These are phyloP conservation scores for Fraxinus cuspidata DNA, from an alignment of 257 asterid species.

Conservation along the genomic window DNA sequence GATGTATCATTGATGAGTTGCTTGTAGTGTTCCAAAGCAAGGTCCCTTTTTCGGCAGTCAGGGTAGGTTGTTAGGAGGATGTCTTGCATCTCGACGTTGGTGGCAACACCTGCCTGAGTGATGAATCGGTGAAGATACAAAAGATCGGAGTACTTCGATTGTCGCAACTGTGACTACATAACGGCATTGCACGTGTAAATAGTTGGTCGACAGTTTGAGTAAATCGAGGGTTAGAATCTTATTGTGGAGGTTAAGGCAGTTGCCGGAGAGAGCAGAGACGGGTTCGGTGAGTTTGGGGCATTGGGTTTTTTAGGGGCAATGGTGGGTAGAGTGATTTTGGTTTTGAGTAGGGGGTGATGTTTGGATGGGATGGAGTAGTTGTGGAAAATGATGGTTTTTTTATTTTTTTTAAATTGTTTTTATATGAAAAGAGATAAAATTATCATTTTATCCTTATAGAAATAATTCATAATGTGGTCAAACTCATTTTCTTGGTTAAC, in stretches of 20 bases:
- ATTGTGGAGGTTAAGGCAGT: no score
- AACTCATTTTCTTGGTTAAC: no score
- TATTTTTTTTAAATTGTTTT: no score
- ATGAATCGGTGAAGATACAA: conserved; percentile 87
- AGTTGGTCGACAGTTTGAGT: conserved; percentile 65
- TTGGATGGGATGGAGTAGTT: no score
- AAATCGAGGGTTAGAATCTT: conserved; percentile 58
- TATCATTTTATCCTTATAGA: no score
- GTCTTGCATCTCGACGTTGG: conserved; percentile 69
- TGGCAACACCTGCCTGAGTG: conserved; percentile 79
- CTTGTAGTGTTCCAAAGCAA: conserved; percentile 82
- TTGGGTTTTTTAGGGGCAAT: conserved; percentile 61
- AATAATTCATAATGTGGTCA: no score
- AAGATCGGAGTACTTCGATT: conserved; percentile 69
- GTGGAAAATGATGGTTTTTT: no score
- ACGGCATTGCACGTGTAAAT: conserved; percentile 55
- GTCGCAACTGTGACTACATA: conserved; percentile 83
- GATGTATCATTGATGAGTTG: conserved; percentile 72
- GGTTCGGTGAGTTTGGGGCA: conserved; percentile 90
- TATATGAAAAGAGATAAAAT: no score
- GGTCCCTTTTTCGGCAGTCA: conserved; percentile 75
- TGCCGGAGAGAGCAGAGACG: conserved; percentile 46
- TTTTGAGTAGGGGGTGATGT: no score
- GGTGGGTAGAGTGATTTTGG: conserved; percentile 29
- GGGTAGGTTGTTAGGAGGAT: conserved; percentile 65